Conservation (phyloP, 2,329 filamentous ascomycete genomes). For the Fusarium chaquense region DNA sequence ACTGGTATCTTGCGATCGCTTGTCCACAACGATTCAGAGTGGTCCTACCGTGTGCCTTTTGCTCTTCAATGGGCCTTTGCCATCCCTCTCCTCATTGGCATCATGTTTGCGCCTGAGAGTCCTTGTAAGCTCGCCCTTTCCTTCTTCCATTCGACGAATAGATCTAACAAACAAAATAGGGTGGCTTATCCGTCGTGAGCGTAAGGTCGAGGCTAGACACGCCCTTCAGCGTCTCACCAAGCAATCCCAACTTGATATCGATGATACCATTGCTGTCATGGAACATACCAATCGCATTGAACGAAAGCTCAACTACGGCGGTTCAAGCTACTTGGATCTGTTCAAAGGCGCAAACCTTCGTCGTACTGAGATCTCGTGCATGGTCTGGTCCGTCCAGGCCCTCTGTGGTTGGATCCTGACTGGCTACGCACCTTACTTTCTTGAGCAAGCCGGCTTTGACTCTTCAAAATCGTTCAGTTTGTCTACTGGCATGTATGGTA, state of each 20-base stretch:
- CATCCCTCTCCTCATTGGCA: slow-evolving; percentile 51
- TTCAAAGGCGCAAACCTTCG: slow-evolving; percentile 43
- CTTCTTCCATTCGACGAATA: accelerated
- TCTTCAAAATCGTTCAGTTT: slow-evolving; percentile 55
- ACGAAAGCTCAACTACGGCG: slow-evolving; percentile 52
- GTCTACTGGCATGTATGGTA: slow-evolving; percentile 53
- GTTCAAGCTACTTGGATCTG: slow-evolving; percentile 38
- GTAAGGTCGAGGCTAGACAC: slow-evolving; percentile 49
- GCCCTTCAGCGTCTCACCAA: slow-evolving; percentile 49
- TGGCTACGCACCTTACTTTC: slow-evolving; percentile 53
- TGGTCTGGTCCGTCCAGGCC: slow-evolving; percentile 44
- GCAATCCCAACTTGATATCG: slow-evolving; percentile 50
- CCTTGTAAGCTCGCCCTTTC: slow-evolving; percentile 40
- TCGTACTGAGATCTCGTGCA: slow-evolving; percentile 46
- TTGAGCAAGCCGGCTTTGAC: slow-evolving; percentile 56
- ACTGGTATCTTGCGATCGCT: slow-evolving; percentile 52
- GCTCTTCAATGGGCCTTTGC: slow-evolving; percentile 58
- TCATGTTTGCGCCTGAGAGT: slow-evolving; percentile 55
- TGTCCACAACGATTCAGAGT: slow-evolving; percentile 46
- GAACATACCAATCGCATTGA: slow-evolving; percentile 58
- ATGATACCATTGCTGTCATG: slow-evolving; percentile 59
- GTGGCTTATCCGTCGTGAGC: slow-evolving; percentile 55
- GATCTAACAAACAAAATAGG: neutral
- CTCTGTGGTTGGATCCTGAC: slow-evolving; percentile 40
- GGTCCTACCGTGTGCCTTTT: slow-evolving; percentile 50